Conservation (phyloP, 352 stramenopile genomes). For the Achlya hypogyna region DNA sequence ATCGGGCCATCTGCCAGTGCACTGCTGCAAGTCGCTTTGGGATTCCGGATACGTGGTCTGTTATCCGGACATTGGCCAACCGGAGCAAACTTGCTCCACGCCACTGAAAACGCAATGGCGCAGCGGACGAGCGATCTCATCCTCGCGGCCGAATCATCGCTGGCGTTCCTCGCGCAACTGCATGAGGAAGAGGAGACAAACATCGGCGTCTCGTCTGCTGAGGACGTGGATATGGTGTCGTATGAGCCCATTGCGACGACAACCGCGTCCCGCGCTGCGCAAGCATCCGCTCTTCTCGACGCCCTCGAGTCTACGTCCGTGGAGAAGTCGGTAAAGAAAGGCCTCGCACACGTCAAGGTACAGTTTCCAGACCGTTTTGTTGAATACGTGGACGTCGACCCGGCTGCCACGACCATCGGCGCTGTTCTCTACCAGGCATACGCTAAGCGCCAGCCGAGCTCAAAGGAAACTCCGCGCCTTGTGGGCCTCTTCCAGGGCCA, state of each 20-base stretch:
- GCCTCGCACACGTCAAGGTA: slow-evolving; percentile 67
- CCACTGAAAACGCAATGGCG: slow-evolving; percentile 10
- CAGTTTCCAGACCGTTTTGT: slow-evolving; percentile 74
- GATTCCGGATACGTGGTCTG: neutral
- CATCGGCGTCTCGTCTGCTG: neutral
- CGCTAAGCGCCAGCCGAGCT: slow-evolving; percentile 34
- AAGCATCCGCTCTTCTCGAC: neutral
- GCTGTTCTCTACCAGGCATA: slow-evolving; percentile 60
- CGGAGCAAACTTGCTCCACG: neutral
- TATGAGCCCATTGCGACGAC: neutral
- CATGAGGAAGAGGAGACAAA: neutral
- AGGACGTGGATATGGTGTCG: neutral
- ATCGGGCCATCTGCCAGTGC: too few relatives aligned
- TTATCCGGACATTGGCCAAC: neutral
- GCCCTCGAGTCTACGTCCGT: slow-evolving; percentile 20
- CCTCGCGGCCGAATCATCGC: slow-evolving; percentile 9
- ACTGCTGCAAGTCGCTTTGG: too few relatives aligned
- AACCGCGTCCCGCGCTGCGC: too few relatives aligned
- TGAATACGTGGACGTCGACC: slow-evolving; percentile 72
- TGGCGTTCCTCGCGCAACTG: slow-evolving; percentile 7
- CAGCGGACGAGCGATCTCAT: slow-evolving; percentile 13
- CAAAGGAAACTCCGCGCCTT: slow-evolving; percentile 33
- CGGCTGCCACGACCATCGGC: slow-evolving; percentile 54
- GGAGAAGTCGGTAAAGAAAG: slow-evolving; percentile 37
- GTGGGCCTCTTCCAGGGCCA: slow-evolving; percentile 64